A percentile compares a stretch with the other conserved stretches of the same genome.
Conservation (phyloP, 177 flowering plant species). For the Vitis hybrid region DNA sequence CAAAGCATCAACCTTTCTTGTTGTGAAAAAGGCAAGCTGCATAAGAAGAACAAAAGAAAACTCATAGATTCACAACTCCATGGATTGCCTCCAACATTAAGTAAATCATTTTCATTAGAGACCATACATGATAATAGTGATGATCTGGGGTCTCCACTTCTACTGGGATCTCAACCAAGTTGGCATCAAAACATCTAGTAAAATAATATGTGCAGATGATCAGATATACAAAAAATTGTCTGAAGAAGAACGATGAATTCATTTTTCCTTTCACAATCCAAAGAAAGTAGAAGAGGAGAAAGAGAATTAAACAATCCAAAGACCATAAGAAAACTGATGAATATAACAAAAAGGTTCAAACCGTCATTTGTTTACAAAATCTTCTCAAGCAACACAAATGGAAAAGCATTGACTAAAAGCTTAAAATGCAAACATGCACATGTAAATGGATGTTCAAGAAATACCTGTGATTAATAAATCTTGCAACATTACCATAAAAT, state of each 20-base stretch:
- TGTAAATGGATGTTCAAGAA: not conserved
- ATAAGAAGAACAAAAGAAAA: not conserved
- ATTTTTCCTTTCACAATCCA: no score
- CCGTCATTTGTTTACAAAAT: no score
- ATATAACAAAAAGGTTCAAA: not conserved
- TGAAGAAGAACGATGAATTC: no score
- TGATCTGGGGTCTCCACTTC: slow-evolving; percentile 53
- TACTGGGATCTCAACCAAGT: slow-evolving; percentile 53
- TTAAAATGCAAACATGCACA: not conserved
- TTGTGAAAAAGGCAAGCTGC: slow-evolving; percentile 61
- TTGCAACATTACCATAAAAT: slow-evolving; percentile 31
- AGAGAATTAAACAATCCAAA: not conserved
- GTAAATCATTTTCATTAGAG: not conserved
- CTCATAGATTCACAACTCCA: no score
- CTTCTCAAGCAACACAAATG: not conserved
- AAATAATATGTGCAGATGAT: not conserved
- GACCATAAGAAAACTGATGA: not conserved
- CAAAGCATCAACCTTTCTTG: slow-evolving; percentile 38
- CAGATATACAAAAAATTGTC: not conserved
- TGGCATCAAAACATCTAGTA: slow-evolving; percentile 45
- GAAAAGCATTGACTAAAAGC: not conserved
- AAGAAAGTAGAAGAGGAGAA: no score
- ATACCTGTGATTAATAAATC: slow-evolving; percentile 38
- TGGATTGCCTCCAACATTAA: no score
- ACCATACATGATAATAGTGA: slow-evolving; percentile 56